Evolutionary conservation across 2,329 filamentous ascomycete species (phyloP).

Genomic region (Beauveria australis): DNA sequence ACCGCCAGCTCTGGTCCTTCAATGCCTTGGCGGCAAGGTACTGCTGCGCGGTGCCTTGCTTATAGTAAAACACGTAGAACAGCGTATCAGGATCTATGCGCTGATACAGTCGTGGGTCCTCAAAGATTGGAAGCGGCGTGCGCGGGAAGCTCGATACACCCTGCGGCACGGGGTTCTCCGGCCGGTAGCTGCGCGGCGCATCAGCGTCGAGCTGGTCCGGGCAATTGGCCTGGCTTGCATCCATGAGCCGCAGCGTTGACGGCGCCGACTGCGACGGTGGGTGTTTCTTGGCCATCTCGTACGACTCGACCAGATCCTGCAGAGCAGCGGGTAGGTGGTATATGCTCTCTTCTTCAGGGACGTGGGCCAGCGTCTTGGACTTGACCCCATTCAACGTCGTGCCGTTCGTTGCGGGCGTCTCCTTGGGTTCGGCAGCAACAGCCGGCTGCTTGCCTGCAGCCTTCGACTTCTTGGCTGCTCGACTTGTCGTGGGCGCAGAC

Average conservation of each 20-base stretch:
- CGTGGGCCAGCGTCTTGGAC: conserved; percentile 34
- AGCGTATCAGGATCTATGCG: conserved; percentile 91
- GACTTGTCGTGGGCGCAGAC: conserved; percentile 6
- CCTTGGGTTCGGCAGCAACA: conserved; percentile 32
- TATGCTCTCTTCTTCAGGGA: conserved; percentile 64
- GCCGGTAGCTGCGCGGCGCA: conserved; percentile 74
- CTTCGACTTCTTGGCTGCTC: conserved; percentile 31
- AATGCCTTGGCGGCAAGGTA: conserved; percentile 93
- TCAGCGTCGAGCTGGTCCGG: conserved; percentile 75
- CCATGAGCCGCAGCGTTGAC: conserved; percentile 65
- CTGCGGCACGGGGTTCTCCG: conserved; percentile 66
- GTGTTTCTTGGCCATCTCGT: conserved; percentile 72
- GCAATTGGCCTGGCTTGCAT: conserved; percentile 62
- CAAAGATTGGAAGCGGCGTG: conserved; percentile 83
- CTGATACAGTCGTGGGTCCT: conserved; percentile 79
- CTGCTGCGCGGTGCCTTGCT: conserved; percentile 91
- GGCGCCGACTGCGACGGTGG: conserved; percentile 53
- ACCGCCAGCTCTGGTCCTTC: conserved; percentile 97
- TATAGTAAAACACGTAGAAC: conserved; percentile 99
- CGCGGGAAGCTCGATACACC: conserved; percentile 82
- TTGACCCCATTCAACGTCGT: conserved; percentile 39
- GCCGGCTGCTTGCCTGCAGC: conserved; percentile 36
- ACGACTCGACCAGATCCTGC: conserved; percentile 84
- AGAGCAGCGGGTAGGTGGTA: conserved; percentile 87
- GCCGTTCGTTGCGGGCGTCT: conserved; percentile 42